phyloP scores from a whole-genome alignment of 1,284 basidiomycete species.

The Cryptococcus sp. region DNA sequence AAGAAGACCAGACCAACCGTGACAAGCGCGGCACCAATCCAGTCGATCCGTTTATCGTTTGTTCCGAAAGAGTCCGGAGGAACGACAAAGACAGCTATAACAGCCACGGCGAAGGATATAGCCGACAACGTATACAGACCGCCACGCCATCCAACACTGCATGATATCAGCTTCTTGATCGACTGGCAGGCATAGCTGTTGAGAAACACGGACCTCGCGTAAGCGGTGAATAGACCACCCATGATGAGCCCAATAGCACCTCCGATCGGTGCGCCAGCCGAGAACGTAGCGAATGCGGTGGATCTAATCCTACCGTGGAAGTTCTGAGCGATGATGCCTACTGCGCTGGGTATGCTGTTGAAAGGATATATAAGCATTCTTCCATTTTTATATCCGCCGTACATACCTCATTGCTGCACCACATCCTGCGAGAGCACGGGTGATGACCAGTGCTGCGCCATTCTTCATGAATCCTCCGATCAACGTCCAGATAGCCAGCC shows the following conservation, averaged over 20 bases:
- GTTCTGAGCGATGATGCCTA: conserved; percentile 73
- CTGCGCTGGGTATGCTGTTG: conserved; percentile 43
- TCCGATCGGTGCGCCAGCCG: conserved; percentile 74
- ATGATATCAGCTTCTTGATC: neutral
- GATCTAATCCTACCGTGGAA: conserved; percentile 69
- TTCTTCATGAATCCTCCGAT: conserved; percentile 48
- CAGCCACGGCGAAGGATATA: conserved; percentile 58
- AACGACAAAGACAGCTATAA: conserved; percentile 61
- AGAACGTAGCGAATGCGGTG: conserved; percentile 72
- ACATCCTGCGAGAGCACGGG: conserved; percentile 41
- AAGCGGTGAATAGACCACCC: conserved; percentile 71
- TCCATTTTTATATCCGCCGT: neutral
- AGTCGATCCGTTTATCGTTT: conserved; percentile 69
- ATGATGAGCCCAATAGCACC: conserved; percentile 67
- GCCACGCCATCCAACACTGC: conserved; percentile 61
- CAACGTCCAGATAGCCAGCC: conserved; percentile 42
- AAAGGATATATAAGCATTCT: neutral
- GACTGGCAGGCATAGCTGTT: neutral
- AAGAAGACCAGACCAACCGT: conserved; percentile 75
- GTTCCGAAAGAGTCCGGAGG: conserved; percentile 56
- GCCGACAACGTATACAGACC: conserved; percentile 64
- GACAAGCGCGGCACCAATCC: conserved; percentile 74
- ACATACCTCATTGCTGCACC: conserved; percentile 42
- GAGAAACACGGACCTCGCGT: conserved; percentile 52
- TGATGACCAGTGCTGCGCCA: conserved; percentile 38